Evolutionary conservation across 345 rosid genomes (phyloP).

Genomic region (Gossypium sturtianum): DNA sequence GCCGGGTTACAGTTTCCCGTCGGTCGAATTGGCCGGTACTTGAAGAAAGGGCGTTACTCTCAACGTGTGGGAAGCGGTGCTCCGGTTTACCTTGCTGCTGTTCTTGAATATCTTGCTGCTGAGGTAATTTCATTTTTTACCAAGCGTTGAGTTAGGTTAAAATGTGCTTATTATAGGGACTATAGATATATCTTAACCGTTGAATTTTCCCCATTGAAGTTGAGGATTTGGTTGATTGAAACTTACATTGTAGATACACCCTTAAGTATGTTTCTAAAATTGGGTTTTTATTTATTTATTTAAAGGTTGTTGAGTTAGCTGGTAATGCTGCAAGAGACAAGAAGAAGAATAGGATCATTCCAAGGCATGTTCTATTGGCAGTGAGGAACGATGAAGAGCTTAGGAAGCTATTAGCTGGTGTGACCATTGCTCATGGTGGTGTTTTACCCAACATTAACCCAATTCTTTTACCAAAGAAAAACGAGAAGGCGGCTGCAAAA

Average conservation of each 20-base stretch:
- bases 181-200: too few relatives aligned
- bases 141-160: too few relatives aligned
- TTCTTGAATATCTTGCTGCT: slow-evolving; percentile 82
- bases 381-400: slow-evolving; percentile 73
- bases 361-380: slow-evolving; percentile 57
- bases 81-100: slow-evolving; percentile 77
- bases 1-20: slow-evolving; percentile 79
- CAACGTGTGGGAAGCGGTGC: slow-evolving; percentile 67
- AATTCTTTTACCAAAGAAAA: slow-evolving; percentile 55
- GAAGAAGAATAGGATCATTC: slow-evolving; percentile 69
- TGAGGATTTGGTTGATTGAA: too few relatives aligned
- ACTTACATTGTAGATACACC: background rate
- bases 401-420: slow-evolving; percentile 58
- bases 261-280: background rate
- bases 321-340: slow-evolving; percentile 80
- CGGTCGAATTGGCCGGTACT: slow-evolving; percentile 70
- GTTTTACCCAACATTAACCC: slow-evolving; percentile 70
- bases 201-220: too few relatives aligned
- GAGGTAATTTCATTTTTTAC: slow-evolving; percentile 32
- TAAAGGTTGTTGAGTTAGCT: slow-evolving; percentile 60
- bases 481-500: slow-evolving; percentile 33
- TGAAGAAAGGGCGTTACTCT: slow-evolving; percentile 70
- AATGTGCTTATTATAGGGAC: too few relatives aligned
- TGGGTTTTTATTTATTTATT: background rate
- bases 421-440: slow-evolving; percentile 75